Percentiles rank a stretch among this genome's conserved stretches.
Conservation (phyloP, 1,139 yeast species). For the Suhomyces panamericanus region DNA sequence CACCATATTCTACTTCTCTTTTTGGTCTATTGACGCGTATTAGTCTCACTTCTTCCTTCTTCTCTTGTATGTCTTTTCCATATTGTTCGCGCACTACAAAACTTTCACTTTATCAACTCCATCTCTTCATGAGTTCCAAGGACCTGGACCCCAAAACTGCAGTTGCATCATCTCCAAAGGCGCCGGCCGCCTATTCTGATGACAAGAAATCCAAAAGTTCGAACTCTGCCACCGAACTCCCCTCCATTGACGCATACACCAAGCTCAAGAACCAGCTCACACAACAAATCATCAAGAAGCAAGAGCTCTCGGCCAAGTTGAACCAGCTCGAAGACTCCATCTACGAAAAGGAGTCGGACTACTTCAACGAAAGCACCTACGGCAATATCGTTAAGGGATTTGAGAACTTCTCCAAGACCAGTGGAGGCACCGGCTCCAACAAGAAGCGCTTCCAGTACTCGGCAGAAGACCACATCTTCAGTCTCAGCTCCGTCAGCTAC, state of each 20-base stretch:
- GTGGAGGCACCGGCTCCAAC: constrained; percentile 33
- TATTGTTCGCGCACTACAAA: neutral
- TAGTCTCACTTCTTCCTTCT: too few species aligned
- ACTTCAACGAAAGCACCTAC: constrained; percentile 64
- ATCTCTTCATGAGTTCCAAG: constrained; percentile 4
- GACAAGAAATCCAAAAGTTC: constrained; percentile 1
- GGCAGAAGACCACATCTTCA: constrained; percentile 84
- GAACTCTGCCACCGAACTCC: constrained; percentile 12
- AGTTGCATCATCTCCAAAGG: constrained; percentile 3
- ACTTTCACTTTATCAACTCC: neutral
- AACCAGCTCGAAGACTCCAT: constrained; percentile 72
- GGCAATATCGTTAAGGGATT: constrained; percentile 91
- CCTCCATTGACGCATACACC: constrained; percentile 45
- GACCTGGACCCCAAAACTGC: constrained; percentile 1
- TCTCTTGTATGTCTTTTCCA: too few species aligned
- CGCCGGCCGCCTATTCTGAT: constrained; percentile 2
- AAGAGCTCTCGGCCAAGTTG: constrained; percentile 62
- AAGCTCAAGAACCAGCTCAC: constrained; percentile 67
- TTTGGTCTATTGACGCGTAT: too few species aligned
- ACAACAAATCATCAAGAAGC: constrained; percentile 63
- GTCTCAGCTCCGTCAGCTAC: constrained; percentile 74
- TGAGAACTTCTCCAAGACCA: constrained; percentile 68
- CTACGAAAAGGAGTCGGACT: constrained; percentile 77
- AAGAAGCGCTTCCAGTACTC: constrained; percentile 59
- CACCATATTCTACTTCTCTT: too few species aligned